Evolutionary conservation across 495 filamentous ascomycete genomes (phyloP).

Genomic region (Penicillium soppii): DNA sequence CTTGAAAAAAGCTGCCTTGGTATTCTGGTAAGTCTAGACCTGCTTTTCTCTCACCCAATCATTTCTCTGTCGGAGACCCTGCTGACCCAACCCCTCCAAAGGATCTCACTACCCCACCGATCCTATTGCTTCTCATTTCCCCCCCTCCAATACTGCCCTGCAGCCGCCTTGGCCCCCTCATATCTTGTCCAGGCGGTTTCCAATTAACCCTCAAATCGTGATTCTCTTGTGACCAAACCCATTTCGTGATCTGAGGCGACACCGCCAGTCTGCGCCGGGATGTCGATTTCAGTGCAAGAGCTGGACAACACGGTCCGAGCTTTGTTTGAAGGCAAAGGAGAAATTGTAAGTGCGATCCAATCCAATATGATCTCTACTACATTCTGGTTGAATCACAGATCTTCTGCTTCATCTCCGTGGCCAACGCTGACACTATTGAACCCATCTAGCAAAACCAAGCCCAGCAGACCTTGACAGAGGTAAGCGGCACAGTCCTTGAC

Average conservation of each 20-base stretch:
- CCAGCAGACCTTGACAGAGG: conserved; percentile 90
- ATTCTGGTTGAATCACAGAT: not conserved
- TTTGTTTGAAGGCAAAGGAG: conserved; percentile 95
- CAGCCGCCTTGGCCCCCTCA: conserved; percentile 8
- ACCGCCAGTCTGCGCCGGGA: conserved; percentile 42
- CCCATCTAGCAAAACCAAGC: conserved; percentile 88
- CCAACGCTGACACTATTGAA: conserved; percentile 22
- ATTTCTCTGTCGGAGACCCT: conserved; percentile 5
- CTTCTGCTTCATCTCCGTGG: not conserved
- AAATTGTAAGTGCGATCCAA: conserved; percentile 80
- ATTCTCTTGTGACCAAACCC: conserved; percentile 15
- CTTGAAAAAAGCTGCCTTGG: not conserved
- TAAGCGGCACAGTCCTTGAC: conserved; percentile 40
- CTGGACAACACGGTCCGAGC: conserved; percentile 92
- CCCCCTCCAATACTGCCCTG: conserved; percentile 7
- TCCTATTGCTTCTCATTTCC: conserved; percentile 5
- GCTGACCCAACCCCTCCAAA: conserved; percentile 33
- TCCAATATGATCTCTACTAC: not conserved
- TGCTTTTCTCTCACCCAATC: conserved; percentile 5
- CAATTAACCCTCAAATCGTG: conserved; percentile 5
- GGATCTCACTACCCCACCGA: conserved; percentile 28
- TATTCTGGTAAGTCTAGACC: not conserved
- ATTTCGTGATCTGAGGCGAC: conserved; percentile 25
- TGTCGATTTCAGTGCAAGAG: conserved; percentile 80
- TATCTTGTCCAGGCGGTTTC: conserved; percentile 6